Evolutionary conservation across 108 stramenopile genomes (phyloP), one percentile per base, ranked within the genome.

Genomic region (Discostella pseudostelligera): DNA sequence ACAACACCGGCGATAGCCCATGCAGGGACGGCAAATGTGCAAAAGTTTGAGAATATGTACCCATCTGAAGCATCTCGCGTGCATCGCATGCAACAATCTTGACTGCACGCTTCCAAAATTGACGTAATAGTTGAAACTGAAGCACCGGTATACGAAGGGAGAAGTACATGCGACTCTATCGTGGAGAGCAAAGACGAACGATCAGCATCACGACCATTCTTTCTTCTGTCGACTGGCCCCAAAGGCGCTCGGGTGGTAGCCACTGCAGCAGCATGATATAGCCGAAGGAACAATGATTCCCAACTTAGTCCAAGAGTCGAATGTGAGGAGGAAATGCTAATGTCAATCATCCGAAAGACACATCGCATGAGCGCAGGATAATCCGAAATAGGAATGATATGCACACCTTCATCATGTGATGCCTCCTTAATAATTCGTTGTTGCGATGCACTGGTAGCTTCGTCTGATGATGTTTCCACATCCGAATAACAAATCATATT

Each of bases 331-430:
- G 37, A 19, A 5, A 5, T 20, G 49, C 25, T 60, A 24, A 32
- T 56, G 24, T 50, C 25, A 37, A 66, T 61, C 72, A 74, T 74
- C 16, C 72, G 72, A 56, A 74, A 61, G 5, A 74, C 39, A 51
- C 65, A 74, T 47, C 65, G 65, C 21, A 66, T 62, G 50, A 74
- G 53, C 20, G 72, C 72, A 47, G 72, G 72, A 61, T 61, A 74
- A 44, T 74, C 72, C 22, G 72, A 66, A 24, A 56, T 35, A 45
- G 72, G 65, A 55, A 74, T 74, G 16, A 74, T 61, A 44, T 61
- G 42, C 28, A 66, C 20, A 39, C 72, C 53, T 55, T 66, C 65
- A 59, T 66, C 65, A 16, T 9, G 12, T 36, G 14, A 47, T 17
- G 44, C 56, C 20, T 72, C 62, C 8, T 65, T n/a, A 16, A 49